Conservation (phyloP, 75 land plant species). For the Isoetes taiwanensis region DNA sequence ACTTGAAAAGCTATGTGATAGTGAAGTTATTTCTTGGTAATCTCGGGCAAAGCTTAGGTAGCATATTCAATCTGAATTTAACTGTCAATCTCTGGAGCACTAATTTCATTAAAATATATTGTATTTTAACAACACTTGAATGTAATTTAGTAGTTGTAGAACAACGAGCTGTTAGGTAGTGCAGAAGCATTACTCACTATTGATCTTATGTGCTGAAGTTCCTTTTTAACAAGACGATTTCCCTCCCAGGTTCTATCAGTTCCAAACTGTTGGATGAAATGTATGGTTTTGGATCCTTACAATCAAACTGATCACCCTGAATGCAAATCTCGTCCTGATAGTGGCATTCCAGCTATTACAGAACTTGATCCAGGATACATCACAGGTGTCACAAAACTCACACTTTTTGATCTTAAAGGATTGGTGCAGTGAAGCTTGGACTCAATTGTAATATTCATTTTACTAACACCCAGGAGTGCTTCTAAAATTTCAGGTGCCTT, state of each 20-base stretch:
- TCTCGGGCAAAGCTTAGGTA: too few species aligned
- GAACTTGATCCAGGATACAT: conserved; percentile 98
- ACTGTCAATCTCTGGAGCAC: too few species aligned
- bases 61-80: too few species aligned
- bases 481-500: conserved; percentile 60
- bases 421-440: neutral
- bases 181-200: too few species aligned
- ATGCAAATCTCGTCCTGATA: conserved; percentile 95
- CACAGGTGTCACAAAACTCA: too few species aligned
- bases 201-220: neutral
- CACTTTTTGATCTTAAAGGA: neutral
- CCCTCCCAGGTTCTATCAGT: conserved; percentile 71
- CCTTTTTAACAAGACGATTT: neutral
- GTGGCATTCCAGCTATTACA: conserved; percentile 93
- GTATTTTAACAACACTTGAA: too few species aligned
- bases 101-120: too few species aligned
- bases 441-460: neutral
- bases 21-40: neutral
- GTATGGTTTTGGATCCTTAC: conserved; percentile 81
- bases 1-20: neutral
- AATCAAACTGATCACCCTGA: conserved; percentile 97
- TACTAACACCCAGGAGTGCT: neutral
- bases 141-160: too few species aligned
- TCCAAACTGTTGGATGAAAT: conserved; percentile 96
- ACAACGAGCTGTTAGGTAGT: too few species aligned